Evolutionary conservation across 495 filamentous ascomycete genomes (phyloP).

Genomic region (Penicillium cinerascens): DNA sequence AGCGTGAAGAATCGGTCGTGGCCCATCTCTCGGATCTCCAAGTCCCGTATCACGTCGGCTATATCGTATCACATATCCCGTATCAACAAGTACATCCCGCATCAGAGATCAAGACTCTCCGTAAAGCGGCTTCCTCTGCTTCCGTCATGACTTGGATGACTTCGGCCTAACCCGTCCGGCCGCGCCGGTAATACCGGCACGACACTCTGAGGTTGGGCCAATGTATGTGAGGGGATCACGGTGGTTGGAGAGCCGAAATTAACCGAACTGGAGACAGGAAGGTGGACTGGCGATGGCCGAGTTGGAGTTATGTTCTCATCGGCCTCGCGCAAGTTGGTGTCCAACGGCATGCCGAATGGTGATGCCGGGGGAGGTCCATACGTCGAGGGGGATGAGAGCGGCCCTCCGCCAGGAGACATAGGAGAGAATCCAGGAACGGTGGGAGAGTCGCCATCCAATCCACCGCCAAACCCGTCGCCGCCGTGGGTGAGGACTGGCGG

Average conservation of each 20-base stretch:
- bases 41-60: constrained; percentile 18
- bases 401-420: constrained; percentile 14
- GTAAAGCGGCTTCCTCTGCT: constrained; percentile 56
- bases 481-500: constrained; percentile 64
- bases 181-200: constrained; percentile 23
- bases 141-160: constrained; percentile 52
- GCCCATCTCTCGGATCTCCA: constrained; percentile 1
- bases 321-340: constrained; percentile 34
- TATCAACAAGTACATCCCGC: constrained; percentile 6
- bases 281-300: constrained; percentile 47
- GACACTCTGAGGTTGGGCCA: constrained; percentile 25
- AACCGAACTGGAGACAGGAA: constrained; percentile 44
- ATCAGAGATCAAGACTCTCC: constrained; percentile 37
- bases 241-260: constrained; percentile 27
- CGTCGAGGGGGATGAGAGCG: constrained; percentile 17
- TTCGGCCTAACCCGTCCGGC: constrained; percentile 50
- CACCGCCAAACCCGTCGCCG: constrained; percentile 66
- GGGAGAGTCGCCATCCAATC: constrained; percentile 24
- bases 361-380: constrained; percentile 33
- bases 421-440: constrained; percentile 18
- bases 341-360: constrained; percentile 36
- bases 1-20: constrained; percentile 4
- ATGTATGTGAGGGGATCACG: constrained; percentile 18
- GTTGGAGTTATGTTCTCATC: constrained; percentile 33
- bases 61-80: constrained; percentile 26